Evolutionary conservation across 2,329 filamentous ascomycete genomes (phyloP).

Genomic region (Colletotrichum tanaceti): DNA sequence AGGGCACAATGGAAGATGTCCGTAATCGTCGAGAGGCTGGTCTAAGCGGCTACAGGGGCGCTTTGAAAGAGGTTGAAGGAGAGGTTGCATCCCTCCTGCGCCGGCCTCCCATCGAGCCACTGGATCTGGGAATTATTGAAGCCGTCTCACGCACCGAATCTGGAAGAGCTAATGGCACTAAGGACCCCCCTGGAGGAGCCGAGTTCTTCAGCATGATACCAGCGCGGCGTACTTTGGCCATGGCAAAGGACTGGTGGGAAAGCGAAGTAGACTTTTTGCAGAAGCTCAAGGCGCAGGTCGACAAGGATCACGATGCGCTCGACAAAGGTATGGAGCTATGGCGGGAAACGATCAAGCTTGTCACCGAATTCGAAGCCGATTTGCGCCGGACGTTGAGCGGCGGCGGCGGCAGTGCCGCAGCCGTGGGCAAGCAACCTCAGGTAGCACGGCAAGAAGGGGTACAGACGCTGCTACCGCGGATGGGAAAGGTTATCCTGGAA

Average conservation of each 20-base stretch:
- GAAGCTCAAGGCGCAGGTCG: conserved; percentile 65
- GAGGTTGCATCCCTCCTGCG: conserved; percentile 70
- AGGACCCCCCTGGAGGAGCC: conserved; percentile 18
- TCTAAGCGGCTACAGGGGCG: conserved; percentile 77
- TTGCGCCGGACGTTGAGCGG: conserved; percentile 67
- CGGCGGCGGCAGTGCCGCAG: conserved; percentile 39
- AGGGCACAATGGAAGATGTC: conserved; percentile 70
- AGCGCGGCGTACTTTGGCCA: conserved; percentile 73
- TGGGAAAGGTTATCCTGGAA: conserved; percentile 66
- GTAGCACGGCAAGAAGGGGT: conserved; percentile 54
- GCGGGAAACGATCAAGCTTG: conserved; percentile 68
- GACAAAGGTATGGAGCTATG: conserved; percentile 76
- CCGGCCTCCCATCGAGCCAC: conserved; percentile 65
- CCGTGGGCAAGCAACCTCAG: conserved; percentile 49
- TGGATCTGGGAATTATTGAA: conserved; percentile 53
- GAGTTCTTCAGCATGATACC: conserved; percentile 72
- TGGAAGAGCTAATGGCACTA: conserved; percentile 49
- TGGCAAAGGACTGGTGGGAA: conserved; percentile 79
- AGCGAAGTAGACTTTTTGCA: conserved; percentile 69
- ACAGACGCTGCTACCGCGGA: conserved; percentile 62
- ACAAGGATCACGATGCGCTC: conserved; percentile 72
- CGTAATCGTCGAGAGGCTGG: conserved; percentile 75
- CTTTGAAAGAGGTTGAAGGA: conserved; percentile 72
- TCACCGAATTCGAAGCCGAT: conserved; percentile 74
- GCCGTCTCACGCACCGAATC: conserved; percentile 13